phyloP scores from a whole-genome alignment of 768 basidiomycete genomes.

The Pisolithus albus region DNA sequence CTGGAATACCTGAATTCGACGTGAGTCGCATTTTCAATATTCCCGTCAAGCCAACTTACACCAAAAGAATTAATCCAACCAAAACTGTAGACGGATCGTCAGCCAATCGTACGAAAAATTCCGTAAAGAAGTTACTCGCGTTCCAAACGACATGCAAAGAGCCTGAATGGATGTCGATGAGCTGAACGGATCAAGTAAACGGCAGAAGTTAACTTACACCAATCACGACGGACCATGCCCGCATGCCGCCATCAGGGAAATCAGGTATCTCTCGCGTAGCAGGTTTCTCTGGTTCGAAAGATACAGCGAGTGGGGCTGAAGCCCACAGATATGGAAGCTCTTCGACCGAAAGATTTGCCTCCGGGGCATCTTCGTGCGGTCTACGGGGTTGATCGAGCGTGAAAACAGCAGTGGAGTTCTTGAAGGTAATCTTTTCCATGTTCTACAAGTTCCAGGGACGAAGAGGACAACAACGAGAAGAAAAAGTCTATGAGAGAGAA shows the following conservation, averaged over 20 bases:
- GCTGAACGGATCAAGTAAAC: background rate
- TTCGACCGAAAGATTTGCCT: background rate
- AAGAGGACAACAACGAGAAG: too few relatives aligned
- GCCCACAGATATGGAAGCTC: background rate
- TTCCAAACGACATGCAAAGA: conserved; percentile 2
- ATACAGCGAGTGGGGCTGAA: background rate
- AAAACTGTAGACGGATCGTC: background rate
- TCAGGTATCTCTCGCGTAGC: background rate
- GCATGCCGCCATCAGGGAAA: conserved; percentile 8
- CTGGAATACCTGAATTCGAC: conserved; percentile 9
- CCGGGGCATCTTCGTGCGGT: background rate
- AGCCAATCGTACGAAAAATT: background rate
- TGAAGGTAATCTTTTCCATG: background rate
- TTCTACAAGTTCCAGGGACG: background rate
- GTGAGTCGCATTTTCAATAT: background rate
- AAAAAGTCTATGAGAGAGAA: background rate
- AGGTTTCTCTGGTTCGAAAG: background rate
- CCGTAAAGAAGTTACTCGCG: background rate
- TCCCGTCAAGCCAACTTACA: background rate
- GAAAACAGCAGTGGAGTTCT: background rate
- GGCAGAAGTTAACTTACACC: background rate
- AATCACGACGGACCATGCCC: conserved; percentile 9
- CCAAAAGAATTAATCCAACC: conserved; percentile 6
- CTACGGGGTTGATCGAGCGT: background rate
- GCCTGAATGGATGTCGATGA: background rate